These are phyloP conservation scores for Didymella lethalis DNA, from an alignment of 2,329 filamentous ascomycete species.

Conservation along the genomic window DNA sequence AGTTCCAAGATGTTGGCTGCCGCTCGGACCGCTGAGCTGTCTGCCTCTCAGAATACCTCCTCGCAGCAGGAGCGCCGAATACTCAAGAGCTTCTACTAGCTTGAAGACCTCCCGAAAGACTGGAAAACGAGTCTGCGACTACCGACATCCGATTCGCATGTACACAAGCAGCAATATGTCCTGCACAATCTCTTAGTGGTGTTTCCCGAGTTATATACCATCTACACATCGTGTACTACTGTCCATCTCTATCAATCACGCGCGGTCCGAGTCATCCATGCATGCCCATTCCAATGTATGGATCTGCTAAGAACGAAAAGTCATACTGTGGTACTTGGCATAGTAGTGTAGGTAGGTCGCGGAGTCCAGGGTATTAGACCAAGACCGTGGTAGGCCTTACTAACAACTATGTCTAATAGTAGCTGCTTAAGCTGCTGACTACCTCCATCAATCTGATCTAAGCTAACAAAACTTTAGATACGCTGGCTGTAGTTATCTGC, in stretches of 20 bases:
- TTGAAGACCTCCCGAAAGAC: neutral
- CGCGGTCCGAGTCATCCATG: neutral
- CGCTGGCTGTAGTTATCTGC: too few species aligned
- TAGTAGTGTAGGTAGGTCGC: too few species aligned
- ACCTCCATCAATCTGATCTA: too few species aligned
- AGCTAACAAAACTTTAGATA: too few species aligned
- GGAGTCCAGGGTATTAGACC: too few species aligned
- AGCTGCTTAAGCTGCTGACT: too few species aligned
- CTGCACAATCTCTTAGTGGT: neutral
- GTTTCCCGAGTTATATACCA: conserved; percentile 5
- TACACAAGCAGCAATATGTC: neutral
- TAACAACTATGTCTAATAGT: too few species aligned
- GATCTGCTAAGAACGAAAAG: too few species aligned
- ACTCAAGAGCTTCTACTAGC: conserved; percentile 16
- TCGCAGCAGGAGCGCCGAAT: conserved; percentile 17
- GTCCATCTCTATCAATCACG: neutral
- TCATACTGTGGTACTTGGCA: too few species aligned
- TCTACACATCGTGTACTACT: neutral
- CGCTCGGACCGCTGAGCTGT: conserved; percentile 15
- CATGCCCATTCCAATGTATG: neutral
- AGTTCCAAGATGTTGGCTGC: conserved; percentile 49
- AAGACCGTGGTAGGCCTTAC: too few species aligned
- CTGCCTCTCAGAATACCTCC: conserved; percentile 14
- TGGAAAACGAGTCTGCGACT: neutral
- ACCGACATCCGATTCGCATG: neutral